Evolutionary conservation across 1,284 basidiomycete genomes (phyloP), one percentile per base, ranked within the genome.

Genomic region (Takashimella koratensis): DNA sequence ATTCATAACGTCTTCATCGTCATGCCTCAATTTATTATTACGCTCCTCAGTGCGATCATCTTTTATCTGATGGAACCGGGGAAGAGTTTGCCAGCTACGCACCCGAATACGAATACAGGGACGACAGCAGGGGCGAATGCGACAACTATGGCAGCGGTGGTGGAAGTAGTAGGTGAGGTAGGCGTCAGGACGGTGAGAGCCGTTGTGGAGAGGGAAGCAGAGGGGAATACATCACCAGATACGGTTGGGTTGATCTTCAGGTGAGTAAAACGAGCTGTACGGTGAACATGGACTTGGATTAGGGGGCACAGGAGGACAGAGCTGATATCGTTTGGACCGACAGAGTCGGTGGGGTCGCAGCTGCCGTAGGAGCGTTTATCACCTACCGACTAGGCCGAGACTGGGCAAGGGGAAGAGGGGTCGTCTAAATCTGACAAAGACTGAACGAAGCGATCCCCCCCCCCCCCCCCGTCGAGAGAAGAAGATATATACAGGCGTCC

Each of bases 1-100:
- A 93, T 94, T 52, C 90, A 94, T 73, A 96, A 94, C 65, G 82
- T 95, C 50, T 93, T 88, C 70, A 80, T 95, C 60, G 92, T 95
- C 50, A 54, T 81, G 16, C 80, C 84, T 3, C 80, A 82, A 59
- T 80, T 82, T 56, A 67, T 82, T 45, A 78, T 80, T 5, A 79
- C 79, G 0, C 71, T 75, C 40, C 58, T 81, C 2, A 76, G 75
- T 1, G 71, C 76, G 8, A 66, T 80, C 62, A 76, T 81, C 43
- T 81, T 82, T 53, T 70, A 71, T 45, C 52, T 78, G 39, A 67
- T 79, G 67, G 77, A 78, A 39, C 76, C 76, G 0, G 65, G 59
- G 1, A 63, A 60, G n/a, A 43, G 59, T n/a, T 36, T 68, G 20
- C 64, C 68, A n/a, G 57, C 54, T 2, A 50, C 65, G 48, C 65